Percentiles rank a stretch among this genome's conserved stretches.
Conservation (phyloP, 192 early-diverging fungal species). For the Umbelopsis vinacea region DNA sequence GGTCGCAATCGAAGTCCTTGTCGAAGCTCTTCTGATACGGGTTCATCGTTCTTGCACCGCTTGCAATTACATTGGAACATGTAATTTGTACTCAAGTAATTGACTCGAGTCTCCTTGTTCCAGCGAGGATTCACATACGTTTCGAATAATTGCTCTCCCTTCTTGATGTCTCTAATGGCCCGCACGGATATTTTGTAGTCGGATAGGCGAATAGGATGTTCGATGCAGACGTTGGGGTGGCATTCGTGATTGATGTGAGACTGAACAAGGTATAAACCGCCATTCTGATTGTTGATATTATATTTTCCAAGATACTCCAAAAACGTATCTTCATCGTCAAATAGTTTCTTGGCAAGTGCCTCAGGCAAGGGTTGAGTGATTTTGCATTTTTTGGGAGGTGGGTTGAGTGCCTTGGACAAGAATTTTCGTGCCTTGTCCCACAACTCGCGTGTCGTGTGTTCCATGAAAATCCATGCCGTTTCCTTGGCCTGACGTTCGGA, state of each 20-base stretch:
- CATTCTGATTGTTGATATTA: slow-evolving; percentile 67
- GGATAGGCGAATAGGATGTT: slow-evolving; percentile 49
- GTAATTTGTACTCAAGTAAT: slow-evolving; percentile 58
- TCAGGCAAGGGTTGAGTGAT: slow-evolving; percentile 56
- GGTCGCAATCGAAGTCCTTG: slow-evolving; percentile 42
- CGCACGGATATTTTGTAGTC: slow-evolving; percentile 59
- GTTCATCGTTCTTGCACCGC: slow-evolving; percentile 57
- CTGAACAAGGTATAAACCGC: slow-evolving; percentile 63
- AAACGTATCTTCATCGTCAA: slow-evolving; percentile 56
- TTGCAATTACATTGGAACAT: slow-evolving; percentile 64
- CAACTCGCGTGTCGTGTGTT: slow-evolving; percentile 42
- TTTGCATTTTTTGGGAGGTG: slow-evolving; percentile 52
- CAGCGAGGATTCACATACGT: slow-evolving; percentile 64
- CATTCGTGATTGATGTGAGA: slow-evolving; percentile 65
- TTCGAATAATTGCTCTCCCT: slow-evolving; percentile 62
- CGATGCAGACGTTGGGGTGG: slow-evolving; percentile 55
- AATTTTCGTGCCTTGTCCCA: slow-evolving; percentile 48
- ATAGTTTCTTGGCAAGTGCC: slow-evolving; percentile 46
- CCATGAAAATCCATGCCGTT: slow-evolving; percentile 61
- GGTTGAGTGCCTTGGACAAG: slow-evolving; percentile 49
- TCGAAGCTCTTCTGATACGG: slow-evolving; percentile 47
- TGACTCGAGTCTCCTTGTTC: slow-evolving; percentile 54
- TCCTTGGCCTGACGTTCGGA: slow-evolving; percentile 59
- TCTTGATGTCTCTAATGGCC: slow-evolving; percentile 57
- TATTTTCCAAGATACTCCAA: slow-evolving; percentile 60